These are phyloP conservation scores for Dysphania ambrosioides DNA, from an alignment of 148 eudicot genomes.

Conservation along the genomic window DNA sequence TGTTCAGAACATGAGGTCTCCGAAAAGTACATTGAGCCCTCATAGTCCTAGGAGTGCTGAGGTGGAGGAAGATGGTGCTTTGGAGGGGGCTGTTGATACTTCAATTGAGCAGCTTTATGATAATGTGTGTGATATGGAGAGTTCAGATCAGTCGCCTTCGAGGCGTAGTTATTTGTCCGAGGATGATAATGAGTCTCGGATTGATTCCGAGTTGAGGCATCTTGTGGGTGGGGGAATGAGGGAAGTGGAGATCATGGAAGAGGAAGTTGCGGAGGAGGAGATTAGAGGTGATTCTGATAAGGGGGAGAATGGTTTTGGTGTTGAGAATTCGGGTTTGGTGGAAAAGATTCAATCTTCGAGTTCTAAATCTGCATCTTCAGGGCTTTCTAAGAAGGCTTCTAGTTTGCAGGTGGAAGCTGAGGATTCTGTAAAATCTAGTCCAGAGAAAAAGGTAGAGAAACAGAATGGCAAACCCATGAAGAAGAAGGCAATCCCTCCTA, in stretches of 20 bases:
- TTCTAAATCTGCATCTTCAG: too few relatives aligned
- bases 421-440: conserved; percentile 29
- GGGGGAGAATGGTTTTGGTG: too few relatives aligned
- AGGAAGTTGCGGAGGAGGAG: too few relatives aligned
- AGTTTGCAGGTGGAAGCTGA: conserved; percentile 36
- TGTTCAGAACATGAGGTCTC: conserved; percentile 37
- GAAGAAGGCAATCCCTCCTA: conserved; percentile 30
- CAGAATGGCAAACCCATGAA: conserved; percentile 10
- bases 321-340: neutral
- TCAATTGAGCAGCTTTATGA: too few relatives aligned
- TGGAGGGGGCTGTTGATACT: conserved; percentile 36
- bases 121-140: too few relatives aligned
- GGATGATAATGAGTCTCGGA: too few relatives aligned
- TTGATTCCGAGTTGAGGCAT: too few relatives aligned
- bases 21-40: conserved; percentile 46
- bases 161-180: too few relatives aligned
- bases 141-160: conserved; percentile 15
- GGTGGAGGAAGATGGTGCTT: conserved; percentile 35
- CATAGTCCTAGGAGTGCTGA: conserved; percentile 43
- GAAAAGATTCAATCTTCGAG: too few relatives aligned
- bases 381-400: too few relatives aligned
- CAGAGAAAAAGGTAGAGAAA: conserved; percentile 4
- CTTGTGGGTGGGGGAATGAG: conserved; percentile 85
- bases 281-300: too few relatives aligned
- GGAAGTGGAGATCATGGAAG: conserved; percentile 57